Evolutionary conservation across 2,329 filamentous ascomycete species (phyloP), one percentile per base, ranked within the genome.

Genomic region (Colletotrichum lindemuthianum): DNA sequence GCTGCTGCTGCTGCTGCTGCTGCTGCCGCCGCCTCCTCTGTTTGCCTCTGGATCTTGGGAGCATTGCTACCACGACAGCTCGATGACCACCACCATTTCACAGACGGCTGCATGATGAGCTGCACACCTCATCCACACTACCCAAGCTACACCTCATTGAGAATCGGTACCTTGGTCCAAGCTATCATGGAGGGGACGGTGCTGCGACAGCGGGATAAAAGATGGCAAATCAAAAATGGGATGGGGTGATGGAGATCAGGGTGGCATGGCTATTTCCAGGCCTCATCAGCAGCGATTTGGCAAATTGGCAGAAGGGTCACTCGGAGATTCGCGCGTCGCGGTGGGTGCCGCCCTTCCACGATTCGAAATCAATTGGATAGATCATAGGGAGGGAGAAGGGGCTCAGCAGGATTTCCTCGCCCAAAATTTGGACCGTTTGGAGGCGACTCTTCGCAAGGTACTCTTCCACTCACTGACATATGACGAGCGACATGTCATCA

Each of bases 221-320:
- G 16, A 60, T 50, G 60, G 56, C 50, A 54, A 60, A 37, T 37
- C 41, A 49, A 15, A 24, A 47, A 50, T 49, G 15, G 48, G 48
- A 60, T 64, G 40, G 49, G 36, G 41, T 13, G 58, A n/a, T 13
- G 57, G 57, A 36, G 48, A 33, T 36, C 34, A 9, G n/a, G 44
- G 52, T 43, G 32, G 43, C 50, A 60, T 40, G 37, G 3, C 43
- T 8, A 45, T 8, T 45, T 2, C 15, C 54, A 11, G 10, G 40
- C 49, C 48, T 45, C n/a, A 44, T 59, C 43, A 50, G 56, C 49
- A 39, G 33, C 53, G 37, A 53, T 51, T n/a, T 52, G 58, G 51
- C 52, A 56, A 48, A 52, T 63, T 65, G 51, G 40, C 47, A 56
- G 51, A 52, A 60, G 34, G 37, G 55, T 39, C 32, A 47, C 58